Evolutionary conservation across 2,329 filamentous ascomycete genomes (phyloP).

Genomic region (Alternaria brassicicola): DNA sequence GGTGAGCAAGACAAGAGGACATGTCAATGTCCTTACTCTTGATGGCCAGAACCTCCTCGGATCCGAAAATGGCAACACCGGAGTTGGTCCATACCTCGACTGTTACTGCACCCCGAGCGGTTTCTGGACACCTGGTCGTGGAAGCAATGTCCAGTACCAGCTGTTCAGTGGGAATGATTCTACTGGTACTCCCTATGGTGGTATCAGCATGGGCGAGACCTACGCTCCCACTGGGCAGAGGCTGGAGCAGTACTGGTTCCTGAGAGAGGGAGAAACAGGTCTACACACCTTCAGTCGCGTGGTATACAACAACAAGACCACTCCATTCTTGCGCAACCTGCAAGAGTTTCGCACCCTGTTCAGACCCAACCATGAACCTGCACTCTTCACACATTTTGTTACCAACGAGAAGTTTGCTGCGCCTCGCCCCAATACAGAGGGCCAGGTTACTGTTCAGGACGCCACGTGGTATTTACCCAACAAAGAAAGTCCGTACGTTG

Average conservation of each 20-base stretch:
- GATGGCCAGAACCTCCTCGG: slow-evolving; percentile 50
- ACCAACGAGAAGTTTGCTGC: slow-evolving; percentile 62
- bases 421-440: slow-evolving; percentile 57
- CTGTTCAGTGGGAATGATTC: slow-evolving; percentile 60
- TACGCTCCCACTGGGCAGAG: slow-evolving; percentile 64
- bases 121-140: slow-evolving; percentile 64
- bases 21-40: slow-evolving; percentile 52
- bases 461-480: slow-evolving; percentile 67
- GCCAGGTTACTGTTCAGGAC: slow-evolving; percentile 62
- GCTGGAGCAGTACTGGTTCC: slow-evolving; percentile 69
- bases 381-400: slow-evolving; percentile 67
- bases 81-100: slow-evolving; percentile 49
- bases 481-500: slow-evolving; percentile 61
- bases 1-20: slow-evolving; percentile 53
- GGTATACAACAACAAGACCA: slow-evolving; percentile 64
- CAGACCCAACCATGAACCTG: slow-evolving; percentile 58
- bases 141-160: slow-evolving; percentile 52
- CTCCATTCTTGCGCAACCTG: slow-evolving; percentile 62
- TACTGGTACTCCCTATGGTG: slow-evolving; percentile 60
- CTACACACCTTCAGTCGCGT: slow-evolving; percentile 67
- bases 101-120: slow-evolving; percentile 57
- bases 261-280: slow-evolving; percentile 67
- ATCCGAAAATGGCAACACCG: slow-evolving; percentile 32
- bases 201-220: slow-evolving; percentile 65
- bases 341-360: slow-evolving; percentile 68